Conservation (phyloP, 352 stramenopile species). For the Phytophthora pinifolia region DNA sequence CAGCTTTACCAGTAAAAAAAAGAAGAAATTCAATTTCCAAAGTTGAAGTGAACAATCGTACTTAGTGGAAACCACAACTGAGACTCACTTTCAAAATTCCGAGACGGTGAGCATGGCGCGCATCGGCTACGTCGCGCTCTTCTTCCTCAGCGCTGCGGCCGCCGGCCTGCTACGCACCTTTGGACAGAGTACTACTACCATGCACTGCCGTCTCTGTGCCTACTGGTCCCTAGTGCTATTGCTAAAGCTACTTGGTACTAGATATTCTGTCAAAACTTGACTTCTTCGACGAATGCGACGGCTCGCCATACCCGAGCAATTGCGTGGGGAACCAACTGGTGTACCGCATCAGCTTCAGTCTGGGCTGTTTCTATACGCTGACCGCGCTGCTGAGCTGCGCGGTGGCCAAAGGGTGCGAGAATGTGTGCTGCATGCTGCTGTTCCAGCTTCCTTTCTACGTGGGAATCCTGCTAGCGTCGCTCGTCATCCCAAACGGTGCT, state of each 20-base stretch:
- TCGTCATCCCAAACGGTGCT: conserved; percentile 69
- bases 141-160: conserved; percentile 60
- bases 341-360: conserved; percentile 75
- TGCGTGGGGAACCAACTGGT: conserved; percentile 79
- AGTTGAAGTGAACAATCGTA: conserved; percentile 7
- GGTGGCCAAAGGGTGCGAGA: conserved; percentile 50
- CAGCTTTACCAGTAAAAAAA: conserved; percentile 68
- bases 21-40: neutral
- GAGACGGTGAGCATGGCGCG: conserved; percentile 22
- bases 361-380: conserved; percentile 65
- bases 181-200: conserved; percentile 42
- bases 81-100: neutral
- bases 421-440: conserved; percentile 60
- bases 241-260: conserved; percentile 4
- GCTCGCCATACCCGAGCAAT: conserved; percentile 29
- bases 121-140: conserved; percentile 58
- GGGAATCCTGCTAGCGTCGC: conserved; percentile 46
- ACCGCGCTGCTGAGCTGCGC: conserved; percentile 55
- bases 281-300: conserved; percentile 53
- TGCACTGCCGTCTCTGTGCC: no score
- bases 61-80: neutral
- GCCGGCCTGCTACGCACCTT: conserved; percentile 63
- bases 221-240: neutral
- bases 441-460: conserved; percentile 70
- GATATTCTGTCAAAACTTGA: conserved; percentile 39